Evolutionary conservation across 768 basidiomycete species (phyloP), one percentile per base, ranked within the genome.

Genomic region (Termitomyces sp.): DNA sequence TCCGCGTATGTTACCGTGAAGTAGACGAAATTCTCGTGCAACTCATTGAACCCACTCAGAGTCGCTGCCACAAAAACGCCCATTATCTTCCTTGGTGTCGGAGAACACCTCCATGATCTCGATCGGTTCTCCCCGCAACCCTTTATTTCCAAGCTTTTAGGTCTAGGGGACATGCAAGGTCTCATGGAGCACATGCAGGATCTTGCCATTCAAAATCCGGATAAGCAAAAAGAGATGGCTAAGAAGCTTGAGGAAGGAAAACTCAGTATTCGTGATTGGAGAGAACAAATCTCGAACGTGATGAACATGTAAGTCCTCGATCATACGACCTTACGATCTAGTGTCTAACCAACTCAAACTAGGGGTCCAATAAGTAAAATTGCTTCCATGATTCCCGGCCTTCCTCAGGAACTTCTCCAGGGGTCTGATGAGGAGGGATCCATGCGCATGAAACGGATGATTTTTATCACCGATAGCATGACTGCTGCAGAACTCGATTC

Each of bases 301-400:
- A 98, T 98, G 96, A 93, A 92, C 69, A 97, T 99, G 96, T 90
- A 65, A 64, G 85, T 76, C n/a, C 54, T 39, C 36, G 45, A 43
- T 43, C 61, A 40, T 53, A 50, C 16, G 14, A 30, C 55, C 37
- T 53, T 50, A 50, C 39, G 50, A 48, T 60, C 12, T 47, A 64
- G 55, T 55, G 22, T 54, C 34, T 49, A 50, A 55, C 32, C 43
- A 36, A 34, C 7, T 32, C 52, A 44, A 43, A 55, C 9, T 67
- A 97, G 95, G 93, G 97, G 97, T n/a, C 95, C 97, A 8, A 86
- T 99, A 55, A 93, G 91, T 68, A 99, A 99, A 74, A 95, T 99
- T 67, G 95, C 97, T 30, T 93, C 91, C 16, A 98, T 98, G 94
- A 99, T 99, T 59, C 97, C 97, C 3, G 97, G 97, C 27, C 83